phyloP scores from a whole-genome alignment of 192 early-diverging fungal genomes.

The Mortierella hygrophila region DNA sequence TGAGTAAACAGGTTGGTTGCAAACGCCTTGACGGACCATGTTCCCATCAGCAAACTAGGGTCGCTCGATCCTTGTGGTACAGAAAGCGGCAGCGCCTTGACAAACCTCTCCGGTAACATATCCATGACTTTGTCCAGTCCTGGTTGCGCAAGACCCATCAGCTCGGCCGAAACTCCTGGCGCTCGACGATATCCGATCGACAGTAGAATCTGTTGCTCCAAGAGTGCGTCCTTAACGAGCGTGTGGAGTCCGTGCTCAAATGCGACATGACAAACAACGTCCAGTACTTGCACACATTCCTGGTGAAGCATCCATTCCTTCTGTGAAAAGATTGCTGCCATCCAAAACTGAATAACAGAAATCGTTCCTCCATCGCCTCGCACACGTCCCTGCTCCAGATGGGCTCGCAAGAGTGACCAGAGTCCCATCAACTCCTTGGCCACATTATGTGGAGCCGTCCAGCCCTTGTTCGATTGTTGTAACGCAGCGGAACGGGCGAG shows the following conservation, averaged over 20 bases:
- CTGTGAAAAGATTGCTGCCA: conserved; percentile 38
- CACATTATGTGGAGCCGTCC: background rate
- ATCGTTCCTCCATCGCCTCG: background rate
- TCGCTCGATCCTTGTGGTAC: conserved; percentile 53
- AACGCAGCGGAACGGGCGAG: conserved; percentile 18
- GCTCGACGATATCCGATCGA: conserved; percentile 45
- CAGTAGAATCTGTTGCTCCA: conserved; percentile 46
- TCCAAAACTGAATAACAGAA: conserved; percentile 37
- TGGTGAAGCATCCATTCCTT: conserved; percentile 56
- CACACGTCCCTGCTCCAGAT: conserved; percentile 5
- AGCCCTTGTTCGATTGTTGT: background rate
- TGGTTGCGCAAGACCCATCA: conserved; percentile 52
- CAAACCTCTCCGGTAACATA: conserved; percentile 45
- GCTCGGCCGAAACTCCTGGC: conserved; percentile 43
- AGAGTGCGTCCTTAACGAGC: conserved; percentile 29
- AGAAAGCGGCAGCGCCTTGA: conserved; percentile 48
- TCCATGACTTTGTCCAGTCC: conserved; percentile 48
- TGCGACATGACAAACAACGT: conserved; percentile 21
- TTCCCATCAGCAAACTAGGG: conserved; percentile 63
- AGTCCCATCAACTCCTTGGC: conserved; percentile 11
- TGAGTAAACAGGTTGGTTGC: conserved; percentile 58
- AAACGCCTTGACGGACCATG: conserved; percentile 60
- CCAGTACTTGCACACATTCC: conserved; percentile 37
- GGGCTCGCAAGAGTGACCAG: conserved; percentile 20
- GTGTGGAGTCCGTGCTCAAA: conserved; percentile 32